These are phyloP conservation scores for Jamesozyma gamospora DNA, from an alignment of 805 yeast species.

Conservation along the genomic window DNA sequence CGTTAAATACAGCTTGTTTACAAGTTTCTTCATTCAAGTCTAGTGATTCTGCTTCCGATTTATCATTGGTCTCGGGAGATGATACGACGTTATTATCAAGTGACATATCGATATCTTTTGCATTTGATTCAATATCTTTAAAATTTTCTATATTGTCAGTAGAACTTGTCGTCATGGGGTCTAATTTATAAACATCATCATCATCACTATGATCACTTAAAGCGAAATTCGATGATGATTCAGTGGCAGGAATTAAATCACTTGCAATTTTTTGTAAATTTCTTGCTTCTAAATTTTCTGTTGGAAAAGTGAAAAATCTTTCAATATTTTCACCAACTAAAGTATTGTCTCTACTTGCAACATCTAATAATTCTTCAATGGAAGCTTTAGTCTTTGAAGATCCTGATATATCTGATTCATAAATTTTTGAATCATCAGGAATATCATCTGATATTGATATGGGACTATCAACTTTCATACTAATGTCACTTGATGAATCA, in stretches of 20 bases:
- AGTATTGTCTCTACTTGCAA: conserved; percentile 14
- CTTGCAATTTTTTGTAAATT: conserved; percentile 9
- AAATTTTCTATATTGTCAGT: too few relatives aligned
- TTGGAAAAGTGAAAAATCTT: conserved; percentile 8
- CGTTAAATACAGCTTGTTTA: neutral
- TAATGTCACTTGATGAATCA: neutral
- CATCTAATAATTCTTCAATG: conserved; percentile 20
- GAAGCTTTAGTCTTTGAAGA: conserved; percentile 1
- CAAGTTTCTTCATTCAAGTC: conserved; percentile 5
- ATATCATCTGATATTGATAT: neutral
- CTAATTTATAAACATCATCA: neutral
- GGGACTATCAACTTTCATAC: neutral
- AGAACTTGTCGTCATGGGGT: too few relatives aligned
- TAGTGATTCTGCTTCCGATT: neutral
- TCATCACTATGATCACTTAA: conserved; percentile 19
- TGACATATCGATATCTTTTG: too few relatives aligned
- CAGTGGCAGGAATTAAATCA: conserved; percentile 14
- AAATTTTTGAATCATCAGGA: neutral
- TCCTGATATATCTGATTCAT: neutral
- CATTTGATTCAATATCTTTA: too few relatives aligned
- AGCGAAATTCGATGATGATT: conserved; percentile 24
- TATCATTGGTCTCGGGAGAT: too few relatives aligned
- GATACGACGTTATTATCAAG: too few relatives aligned
- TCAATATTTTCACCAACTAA: conserved; percentile 16
- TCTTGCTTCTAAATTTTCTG: conserved; percentile 5